These are phyloP conservation scores for Pisolithus orientalis DNA, from an alignment of 768 basidiomycete species.

Conservation along the genomic window DNA sequence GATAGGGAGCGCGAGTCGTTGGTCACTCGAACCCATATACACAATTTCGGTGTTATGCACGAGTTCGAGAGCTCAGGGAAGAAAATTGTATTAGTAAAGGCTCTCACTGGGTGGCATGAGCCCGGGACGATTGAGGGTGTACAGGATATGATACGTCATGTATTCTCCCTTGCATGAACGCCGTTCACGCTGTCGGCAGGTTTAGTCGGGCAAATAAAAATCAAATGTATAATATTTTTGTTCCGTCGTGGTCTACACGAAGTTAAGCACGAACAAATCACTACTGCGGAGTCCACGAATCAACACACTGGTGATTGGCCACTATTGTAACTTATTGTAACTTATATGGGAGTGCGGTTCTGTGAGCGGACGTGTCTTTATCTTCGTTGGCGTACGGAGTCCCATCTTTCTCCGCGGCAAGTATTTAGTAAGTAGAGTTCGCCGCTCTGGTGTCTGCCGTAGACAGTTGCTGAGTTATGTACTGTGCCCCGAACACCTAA, in stretches of 20 bases:
- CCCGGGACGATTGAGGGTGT: conserved; percentile 61
- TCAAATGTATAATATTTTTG: not conserved
- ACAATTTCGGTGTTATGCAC: conserved; percentile 46
- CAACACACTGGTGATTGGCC: too few species aligned
- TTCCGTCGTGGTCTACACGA: not conserved
- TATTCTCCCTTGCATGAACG: conserved; percentile 20
- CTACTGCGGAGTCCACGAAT: not conserved
- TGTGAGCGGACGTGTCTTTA: too few species aligned
- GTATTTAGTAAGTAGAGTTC: too few species aligned
- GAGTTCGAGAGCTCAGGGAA: conserved; percentile 41
- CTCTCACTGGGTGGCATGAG: conserved; percentile 50
- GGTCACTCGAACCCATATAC: conserved; percentile 39
- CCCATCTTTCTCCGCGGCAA: too few species aligned
- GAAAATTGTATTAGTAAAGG: conserved; percentile 53
- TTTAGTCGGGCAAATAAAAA: too few species aligned
- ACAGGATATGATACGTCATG: conserved; percentile 48
- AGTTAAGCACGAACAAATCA: not conserved
- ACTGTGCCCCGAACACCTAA: too few species aligned
- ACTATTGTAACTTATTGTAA: too few species aligned
- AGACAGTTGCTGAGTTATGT: too few species aligned
- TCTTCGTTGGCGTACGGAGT: too few species aligned
- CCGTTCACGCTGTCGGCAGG: not conserved
- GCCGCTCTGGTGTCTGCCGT: too few species aligned
- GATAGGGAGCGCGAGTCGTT: conserved; percentile 36
- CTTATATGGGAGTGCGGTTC: too few species aligned